These are phyloP conservation scores for Symbiodinium natans DNA, from an alignment of 73 alveolate species.

Conservation along the genomic window DNA sequence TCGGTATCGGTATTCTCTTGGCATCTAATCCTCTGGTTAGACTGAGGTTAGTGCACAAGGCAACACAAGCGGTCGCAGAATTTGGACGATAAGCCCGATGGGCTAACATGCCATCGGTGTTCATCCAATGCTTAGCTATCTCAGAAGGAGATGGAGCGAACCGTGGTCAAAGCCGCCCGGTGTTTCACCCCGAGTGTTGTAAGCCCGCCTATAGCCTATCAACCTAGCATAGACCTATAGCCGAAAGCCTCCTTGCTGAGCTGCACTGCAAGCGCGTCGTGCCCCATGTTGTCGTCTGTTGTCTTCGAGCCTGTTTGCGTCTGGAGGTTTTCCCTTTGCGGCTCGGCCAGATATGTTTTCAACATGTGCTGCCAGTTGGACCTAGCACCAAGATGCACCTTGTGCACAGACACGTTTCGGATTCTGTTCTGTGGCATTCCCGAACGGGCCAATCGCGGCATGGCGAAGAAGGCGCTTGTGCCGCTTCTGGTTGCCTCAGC, in stretches of 20 bases:
- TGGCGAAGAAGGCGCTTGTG: neutral
- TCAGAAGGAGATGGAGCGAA: neutral
- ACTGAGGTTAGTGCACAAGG: neutral
- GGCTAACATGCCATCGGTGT: neutral
- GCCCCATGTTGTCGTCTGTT: too few relatives aligned
- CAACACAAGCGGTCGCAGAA: neutral
- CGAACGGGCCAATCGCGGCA: neutral
- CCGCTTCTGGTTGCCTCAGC: neutral
- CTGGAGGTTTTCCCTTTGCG: too few relatives aligned
- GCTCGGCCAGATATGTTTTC: too few relatives aligned
- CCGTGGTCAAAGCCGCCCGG: conserved; percentile 34
- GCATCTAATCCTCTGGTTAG: neutral
- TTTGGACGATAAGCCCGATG: neutral
- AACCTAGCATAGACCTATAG: too few relatives aligned
- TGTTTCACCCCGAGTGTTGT: neutral
- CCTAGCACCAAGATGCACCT: too few relatives aligned
- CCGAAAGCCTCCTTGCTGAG: too few relatives aligned
- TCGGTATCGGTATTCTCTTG: neutral
- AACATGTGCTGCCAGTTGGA: too few relatives aligned
- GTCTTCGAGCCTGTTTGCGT: too few relatives aligned
- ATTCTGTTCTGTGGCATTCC: too few relatives aligned
- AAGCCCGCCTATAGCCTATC: too few relatives aligned
- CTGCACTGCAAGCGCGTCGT: too few relatives aligned
- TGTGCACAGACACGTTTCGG: too few relatives aligned
- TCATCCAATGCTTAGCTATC: neutral